These are phyloP conservation scores for Dactylella cylindrospora DNA, from an alignment of 2,329 filamentous ascomycete genomes.

Conservation along the genomic window DNA sequence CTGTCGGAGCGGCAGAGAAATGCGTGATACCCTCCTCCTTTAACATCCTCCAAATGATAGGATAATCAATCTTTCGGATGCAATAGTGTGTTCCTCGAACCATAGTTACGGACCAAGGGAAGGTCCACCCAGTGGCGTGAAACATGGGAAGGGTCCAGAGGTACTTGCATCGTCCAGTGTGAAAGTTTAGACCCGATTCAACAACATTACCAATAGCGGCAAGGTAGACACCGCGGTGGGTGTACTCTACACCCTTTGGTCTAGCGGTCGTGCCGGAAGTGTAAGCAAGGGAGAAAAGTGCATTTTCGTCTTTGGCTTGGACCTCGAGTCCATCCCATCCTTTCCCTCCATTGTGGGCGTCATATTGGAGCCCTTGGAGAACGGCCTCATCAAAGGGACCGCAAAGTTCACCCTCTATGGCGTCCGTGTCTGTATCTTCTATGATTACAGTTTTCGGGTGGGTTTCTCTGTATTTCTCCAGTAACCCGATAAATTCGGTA, in stretches of 20 bases:
- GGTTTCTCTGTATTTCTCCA: constrained; percentile 56
- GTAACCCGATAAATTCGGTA: constrained; percentile 70
- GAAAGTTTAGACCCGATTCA: constrained; percentile 78
- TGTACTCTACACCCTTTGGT: constrained; percentile 74
- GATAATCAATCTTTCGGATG: constrained; percentile 91
- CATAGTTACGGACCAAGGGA: constrained; percentile 89
- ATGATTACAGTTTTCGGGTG: constrained; percentile 39
- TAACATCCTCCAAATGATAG: constrained; percentile 83
- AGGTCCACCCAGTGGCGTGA: constrained; percentile 74
- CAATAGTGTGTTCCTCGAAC: constrained; percentile 94
- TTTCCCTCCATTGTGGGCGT: constrained; percentile 64
- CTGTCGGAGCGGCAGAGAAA: constrained; percentile 93
- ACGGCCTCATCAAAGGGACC: constrained; percentile 84
- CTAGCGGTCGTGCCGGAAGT: constrained; percentile 79
- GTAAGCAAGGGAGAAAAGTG: constrained; percentile 82
- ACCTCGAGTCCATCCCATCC: constrained; percentile 77
- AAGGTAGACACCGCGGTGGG: constrained; percentile 82
- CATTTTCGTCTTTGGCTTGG: constrained; percentile 73
- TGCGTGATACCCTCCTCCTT: constrained; percentile 87
- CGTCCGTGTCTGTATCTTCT: constrained; percentile 81
- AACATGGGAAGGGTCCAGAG: constrained; percentile 77
- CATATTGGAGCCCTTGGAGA: constrained; percentile 73
- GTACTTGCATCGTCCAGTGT: constrained; percentile 72
- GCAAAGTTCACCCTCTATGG: constrained; percentile 68
- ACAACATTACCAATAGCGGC: constrained; percentile 82